These are phyloP conservation scores for Parathielavia hyrcaniae DNA, from an alignment of 495 filamentous ascomycete genomes.

Conservation along the genomic window DNA sequence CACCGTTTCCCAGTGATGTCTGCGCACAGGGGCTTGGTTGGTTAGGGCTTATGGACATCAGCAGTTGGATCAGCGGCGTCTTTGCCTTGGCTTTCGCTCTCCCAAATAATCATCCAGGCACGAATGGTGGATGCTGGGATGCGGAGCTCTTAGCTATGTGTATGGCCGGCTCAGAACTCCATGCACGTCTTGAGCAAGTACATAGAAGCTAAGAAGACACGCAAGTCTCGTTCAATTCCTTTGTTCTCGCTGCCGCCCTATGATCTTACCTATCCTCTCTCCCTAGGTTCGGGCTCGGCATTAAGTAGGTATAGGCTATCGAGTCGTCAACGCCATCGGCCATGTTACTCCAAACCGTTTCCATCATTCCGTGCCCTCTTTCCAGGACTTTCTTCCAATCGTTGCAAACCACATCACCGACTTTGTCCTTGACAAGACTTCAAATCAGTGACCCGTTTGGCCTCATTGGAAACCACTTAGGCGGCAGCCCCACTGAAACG, in stretches of 20 bases:
- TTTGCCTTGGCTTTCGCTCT: not conserved
- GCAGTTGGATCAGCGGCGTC: not conserved
- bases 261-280: not conserved
- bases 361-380: too few species aligned
- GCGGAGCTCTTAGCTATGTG: too few species aligned
- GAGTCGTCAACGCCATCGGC: too few species aligned
- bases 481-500: slow-evolving; percentile 17
- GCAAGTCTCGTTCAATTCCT: not conserved
- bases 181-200: too few species aligned
- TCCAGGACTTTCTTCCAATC: too few species aligned
- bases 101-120: not conserved
- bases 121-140: too few species aligned
- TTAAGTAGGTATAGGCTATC: too few species aligned
- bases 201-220: not conserved
- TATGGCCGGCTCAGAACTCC: too few species aligned
- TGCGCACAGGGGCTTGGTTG: slow-evolving; percentile 5
- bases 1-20: slow-evolving; percentile 6
- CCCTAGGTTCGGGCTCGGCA: too few species aligned
- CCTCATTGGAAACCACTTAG: slow-evolving; percentile 17
- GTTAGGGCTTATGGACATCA: not conserved
- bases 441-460: slow-evolving; percentile 1
- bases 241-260: not conserved
- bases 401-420: too few species aligned
- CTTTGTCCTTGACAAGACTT: not conserved
- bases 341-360: too few species aligned